These are phyloP conservation scores for Hordeum vulgare DNA, from an alignment of 176 grass and related monocot genomes.

Conservation along the genomic window DNA sequence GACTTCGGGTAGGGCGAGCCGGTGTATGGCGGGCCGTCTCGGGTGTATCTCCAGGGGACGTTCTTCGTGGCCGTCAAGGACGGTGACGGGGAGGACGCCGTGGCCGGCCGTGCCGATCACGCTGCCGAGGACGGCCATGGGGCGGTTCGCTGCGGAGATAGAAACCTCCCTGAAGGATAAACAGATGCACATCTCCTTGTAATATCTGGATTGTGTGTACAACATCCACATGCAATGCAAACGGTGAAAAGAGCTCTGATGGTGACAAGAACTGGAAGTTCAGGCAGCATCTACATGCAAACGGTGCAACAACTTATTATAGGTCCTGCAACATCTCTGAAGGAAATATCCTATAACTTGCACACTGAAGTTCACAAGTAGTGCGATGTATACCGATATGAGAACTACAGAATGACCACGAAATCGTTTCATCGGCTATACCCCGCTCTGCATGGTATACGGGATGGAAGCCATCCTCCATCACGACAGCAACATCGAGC, in stretches of 20 bases:
- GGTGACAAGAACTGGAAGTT: too few relatives aligned
- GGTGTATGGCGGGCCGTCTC: conserved; percentile 14
- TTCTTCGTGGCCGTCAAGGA: background rate
- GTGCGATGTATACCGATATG: background rate
- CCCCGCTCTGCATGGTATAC: too few relatives aligned
- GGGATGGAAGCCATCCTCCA: too few relatives aligned
- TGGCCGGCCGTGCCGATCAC: conserved; percentile 7
- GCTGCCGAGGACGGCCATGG: conserved; percentile 28
- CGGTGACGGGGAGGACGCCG: background rate
- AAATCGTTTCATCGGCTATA: too few relatives aligned
- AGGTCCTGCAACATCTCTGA: background rate
- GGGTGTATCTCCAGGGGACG: background rate
- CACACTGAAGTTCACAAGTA: background rate
- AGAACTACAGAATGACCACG: background rate
- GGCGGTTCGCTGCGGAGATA: conserved; percentile 13
- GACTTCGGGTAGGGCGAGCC: conserved; percentile 41
- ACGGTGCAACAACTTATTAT: background rate
- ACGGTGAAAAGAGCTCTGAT: too few relatives aligned
- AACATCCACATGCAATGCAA: too few relatives aligned
- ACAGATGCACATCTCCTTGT: too few relatives aligned
- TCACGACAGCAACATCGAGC: too few relatives aligned
- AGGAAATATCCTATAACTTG: background rate
- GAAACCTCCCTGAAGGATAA: too few relatives aligned
- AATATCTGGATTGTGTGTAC: too few relatives aligned
- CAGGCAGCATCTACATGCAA: background rate